Base-by-base conservation (phyloP, 352 stramenopile genomes). In the Pilasporangium apinafurcum region DNA sequence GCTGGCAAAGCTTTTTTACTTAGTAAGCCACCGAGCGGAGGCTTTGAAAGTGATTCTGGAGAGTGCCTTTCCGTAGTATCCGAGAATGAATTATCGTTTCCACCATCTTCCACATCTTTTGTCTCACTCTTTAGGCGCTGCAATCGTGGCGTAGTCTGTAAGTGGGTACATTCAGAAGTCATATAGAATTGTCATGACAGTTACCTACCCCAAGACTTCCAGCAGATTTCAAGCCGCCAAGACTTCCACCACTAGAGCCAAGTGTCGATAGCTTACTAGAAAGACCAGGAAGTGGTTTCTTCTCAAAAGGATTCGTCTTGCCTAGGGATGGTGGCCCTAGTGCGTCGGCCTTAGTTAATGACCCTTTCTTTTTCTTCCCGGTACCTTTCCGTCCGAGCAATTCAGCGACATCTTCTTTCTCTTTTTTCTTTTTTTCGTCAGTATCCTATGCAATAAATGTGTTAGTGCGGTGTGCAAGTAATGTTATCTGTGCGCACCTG, bases 361-460 rank as follows among this genome's bases (percentile, higher is more conserved):
- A 43, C 3, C 42, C 50, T 51, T 69, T 70, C 39, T 91, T 91
- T 59, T 82, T 86, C 59, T 80, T 83, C 7, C 53, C 48, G 34
- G 48, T 46, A 10, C 68, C 56, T 37, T 77, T 74, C 37, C 65
- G 68, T 3, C 79, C 79, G 14, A 94, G 47, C n/a, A 94, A 62
- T 43, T 86, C 74, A 4, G 74, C 74, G 2, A 92, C 75, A 33
- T 94, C 82, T 18, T 90, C 78, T 41, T 83, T 86, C 41, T 78
- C 82, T 46, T 86, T 86, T 34, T 80, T 82, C 53, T 88, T 90
- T 39, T 74, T 73, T 38, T 85, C 66, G 37, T 87, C 73, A 13
- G 61, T 69, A 33, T 92, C 70, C 65, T 90, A 16, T 4, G 27
- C 17, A 37, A 16, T 8, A 35, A 32, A 16, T 10, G 31, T 6